phyloP scores from a whole-genome alignment of 2,329 filamentous ascomycete species.

The Dothistroma septosporum region DNA sequence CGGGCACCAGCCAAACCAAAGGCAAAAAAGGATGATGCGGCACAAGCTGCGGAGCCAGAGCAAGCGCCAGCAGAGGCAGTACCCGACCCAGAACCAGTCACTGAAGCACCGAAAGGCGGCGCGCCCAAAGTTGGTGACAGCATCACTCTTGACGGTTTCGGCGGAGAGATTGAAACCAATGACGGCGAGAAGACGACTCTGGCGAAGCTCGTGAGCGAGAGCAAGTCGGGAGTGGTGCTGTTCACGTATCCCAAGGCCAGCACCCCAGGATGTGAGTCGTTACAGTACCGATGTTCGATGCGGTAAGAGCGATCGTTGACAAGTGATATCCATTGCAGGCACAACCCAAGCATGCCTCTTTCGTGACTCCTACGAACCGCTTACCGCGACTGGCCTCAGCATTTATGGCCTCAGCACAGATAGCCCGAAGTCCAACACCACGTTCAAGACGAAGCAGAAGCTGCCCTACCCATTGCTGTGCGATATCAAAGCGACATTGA shows the following conservation, averaged over 20 bases:
- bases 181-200: slow-evolving; percentile 77
- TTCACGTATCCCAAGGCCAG: slow-evolving; percentile 96
- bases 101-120: slow-evolving; percentile 15
- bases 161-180: slow-evolving; percentile 74
- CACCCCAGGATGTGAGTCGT: slow-evolving; percentile 83
- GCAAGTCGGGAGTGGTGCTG: slow-evolving; percentile 79
- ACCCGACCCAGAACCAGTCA: slow-evolving; percentile 26
- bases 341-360: slow-evolving; percentile 92
- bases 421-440: slow-evolving; percentile 84
- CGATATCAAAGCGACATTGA: slow-evolving; percentile 69
- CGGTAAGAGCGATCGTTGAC: background rate
- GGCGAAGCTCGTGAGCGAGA: slow-evolving; percentile 74
- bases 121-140: slow-evolving; percentile 45
- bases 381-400: slow-evolving; percentile 73
- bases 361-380: slow-evolving; percentile 73
- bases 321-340: slow-evolving; percentile 52
- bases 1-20: slow-evolving; percentile 36
- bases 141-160: slow-evolving; percentile 53
- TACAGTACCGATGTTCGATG: background rate
- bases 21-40: slow-evolving; percentile 26
- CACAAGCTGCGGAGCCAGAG: slow-evolving; percentile 37
- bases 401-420: slow-evolving; percentile 90
- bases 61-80: slow-evolving; percentile 29
- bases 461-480: slow-evolving; percentile 85
- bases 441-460: slow-evolving; percentile 86